These are phyloP conservation scores for Myochromella boudieri DNA, from an alignment of 768 basidiomycete species.

Conservation along the genomic window DNA sequence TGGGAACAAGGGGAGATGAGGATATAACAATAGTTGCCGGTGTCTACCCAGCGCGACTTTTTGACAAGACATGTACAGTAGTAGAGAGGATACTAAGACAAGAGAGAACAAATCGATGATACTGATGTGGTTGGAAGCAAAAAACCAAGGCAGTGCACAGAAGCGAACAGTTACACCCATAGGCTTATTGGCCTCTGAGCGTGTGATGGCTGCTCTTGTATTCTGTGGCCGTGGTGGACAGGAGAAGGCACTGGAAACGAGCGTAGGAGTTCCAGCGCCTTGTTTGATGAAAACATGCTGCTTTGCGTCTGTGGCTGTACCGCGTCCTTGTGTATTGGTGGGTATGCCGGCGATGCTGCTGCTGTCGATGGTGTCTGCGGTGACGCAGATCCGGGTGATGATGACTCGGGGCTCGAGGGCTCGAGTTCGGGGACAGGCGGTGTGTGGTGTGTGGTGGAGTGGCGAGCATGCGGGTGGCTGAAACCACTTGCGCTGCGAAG, in stretches of 20 bases:
- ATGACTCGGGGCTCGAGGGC: slow-evolving; percentile 39
- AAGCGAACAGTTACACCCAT: background rate
- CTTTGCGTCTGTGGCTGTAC: slow-evolving; percentile 14
- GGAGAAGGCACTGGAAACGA: slow-evolving; percentile 41
- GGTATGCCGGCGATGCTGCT: slow-evolving; percentile 23
- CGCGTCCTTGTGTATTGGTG: slow-evolving; percentile 15
- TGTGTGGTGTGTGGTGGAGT: background rate
- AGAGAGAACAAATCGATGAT: background rate
- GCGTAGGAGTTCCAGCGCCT: slow-evolving; percentile 43
- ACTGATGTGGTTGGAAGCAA: background rate
- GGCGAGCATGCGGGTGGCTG: slow-evolving; percentile 16
- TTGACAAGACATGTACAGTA: slow-evolving; percentile 6
- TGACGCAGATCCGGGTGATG: slow-evolving; percentile 26
- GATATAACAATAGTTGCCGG: slow-evolving; percentile 6
- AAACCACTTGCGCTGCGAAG: slow-evolving; percentile 22
- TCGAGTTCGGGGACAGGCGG: slow-evolving; percentile 41
- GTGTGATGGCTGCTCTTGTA: slow-evolving; percentile 15
- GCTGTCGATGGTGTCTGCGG: slow-evolving; percentile 26
- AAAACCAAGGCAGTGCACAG: background rate
- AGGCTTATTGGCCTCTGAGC: slow-evolving; percentile 14
- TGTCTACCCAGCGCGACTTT: slow-evolving; percentile 8
- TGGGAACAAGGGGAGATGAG: slow-evolving; percentile 18
- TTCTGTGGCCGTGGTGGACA: slow-evolving; percentile 21
- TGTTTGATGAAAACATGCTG: slow-evolving; percentile 30
- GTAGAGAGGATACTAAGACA: background rate